Percentiles rank a stretch among this genome's conserved stretches.
These are phyloP conservation scores for Penicillium nucicola DNA, from an alignment of 495 filamentous ascomycete genomes.

Conservation along the genomic window DNA sequence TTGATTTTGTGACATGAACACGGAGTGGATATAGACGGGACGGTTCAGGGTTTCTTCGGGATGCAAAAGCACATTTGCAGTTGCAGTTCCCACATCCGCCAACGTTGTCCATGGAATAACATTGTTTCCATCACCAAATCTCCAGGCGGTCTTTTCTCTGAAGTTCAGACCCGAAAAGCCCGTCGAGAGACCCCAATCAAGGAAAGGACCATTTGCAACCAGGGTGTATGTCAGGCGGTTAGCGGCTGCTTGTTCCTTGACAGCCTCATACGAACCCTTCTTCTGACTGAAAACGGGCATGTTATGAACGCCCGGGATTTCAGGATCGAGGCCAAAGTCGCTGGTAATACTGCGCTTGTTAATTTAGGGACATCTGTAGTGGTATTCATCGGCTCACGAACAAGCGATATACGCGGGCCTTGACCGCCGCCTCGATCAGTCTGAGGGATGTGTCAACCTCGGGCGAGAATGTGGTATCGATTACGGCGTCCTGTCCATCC, in stretches of 20 bases:
- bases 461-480: constrained; percentile 17
- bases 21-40: constrained; percentile 19
- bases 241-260: constrained; percentile 14
- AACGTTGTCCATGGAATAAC: constrained; percentile 22
- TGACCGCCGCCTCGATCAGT: constrained; percentile 21
- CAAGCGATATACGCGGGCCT: constrained; percentile 22
- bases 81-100: constrained; percentile 15
- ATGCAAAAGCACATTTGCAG: constrained; percentile 16
- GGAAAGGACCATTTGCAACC: constrained; percentile 15
- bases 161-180: constrained; percentile 16
- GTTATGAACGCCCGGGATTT: constrained; percentile 18
- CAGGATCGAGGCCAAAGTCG: constrained; percentile 31
- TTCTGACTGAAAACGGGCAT: constrained; percentile 18
- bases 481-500: constrained; percentile 17
- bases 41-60: constrained; percentile 16
- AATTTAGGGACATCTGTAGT: no score
- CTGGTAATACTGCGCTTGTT: constrained; percentile 25
- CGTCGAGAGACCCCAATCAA: constrained; percentile 18
- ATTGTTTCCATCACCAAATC: constrained; percentile 20
- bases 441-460: constrained; percentile 16
- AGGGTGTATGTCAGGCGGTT: constrained; percentile 17
- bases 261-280: constrained; percentile 17
- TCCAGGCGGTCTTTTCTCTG: constrained; percentile 4
- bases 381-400: constrained; percentile 4
- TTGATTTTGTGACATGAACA: constrained; percentile 16